Conservation (phyloP, 2,329 filamentous ascomycete species). For the Orbilia quercus region DNA sequence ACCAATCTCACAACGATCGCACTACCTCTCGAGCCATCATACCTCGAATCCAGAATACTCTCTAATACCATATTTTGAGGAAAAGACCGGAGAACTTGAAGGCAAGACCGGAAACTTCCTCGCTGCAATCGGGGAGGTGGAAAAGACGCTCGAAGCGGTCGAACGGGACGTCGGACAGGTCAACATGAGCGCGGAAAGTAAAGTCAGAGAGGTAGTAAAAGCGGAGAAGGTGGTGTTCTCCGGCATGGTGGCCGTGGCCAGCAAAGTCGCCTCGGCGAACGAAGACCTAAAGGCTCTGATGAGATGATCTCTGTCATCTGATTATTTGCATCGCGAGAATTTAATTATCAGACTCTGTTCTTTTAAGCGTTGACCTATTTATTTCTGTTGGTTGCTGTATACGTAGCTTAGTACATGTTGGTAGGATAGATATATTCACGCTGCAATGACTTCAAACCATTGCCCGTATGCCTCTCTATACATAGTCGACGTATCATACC, state of each 20-base stretch:
- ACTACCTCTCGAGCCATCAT: slow-evolving; percentile 59
- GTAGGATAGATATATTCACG: too few species aligned
- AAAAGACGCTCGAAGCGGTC: slow-evolving; percentile 67
- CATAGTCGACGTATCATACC: too few species aligned
- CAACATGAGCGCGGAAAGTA: slow-evolving; percentile 63
- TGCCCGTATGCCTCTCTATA: too few species aligned
- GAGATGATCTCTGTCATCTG: slow-evolving; percentile 5
- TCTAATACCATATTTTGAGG: slow-evolving; percentile 68
- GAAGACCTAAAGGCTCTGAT: slow-evolving; percentile 46
- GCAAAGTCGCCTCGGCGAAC: slow-evolving; percentile 47
- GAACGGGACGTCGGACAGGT: slow-evolving; percentile 64
- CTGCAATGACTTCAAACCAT: too few species aligned
- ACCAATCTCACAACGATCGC: slow-evolving; percentile 58
- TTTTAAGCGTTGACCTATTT: too few species aligned
- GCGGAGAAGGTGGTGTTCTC: slow-evolving; percentile 53
- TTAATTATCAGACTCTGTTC: too few species aligned
- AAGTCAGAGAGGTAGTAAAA: slow-evolving; percentile 65
- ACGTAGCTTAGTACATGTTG: too few species aligned
- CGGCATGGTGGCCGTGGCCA: slow-evolving; percentile 51
- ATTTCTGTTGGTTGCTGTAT: too few species aligned
- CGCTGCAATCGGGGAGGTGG: slow-evolving; percentile 67
- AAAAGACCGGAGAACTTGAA: slow-evolving; percentile 66
- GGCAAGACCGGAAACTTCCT: slow-evolving; percentile 65
- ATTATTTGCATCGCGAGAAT: too few species aligned
- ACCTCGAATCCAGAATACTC: slow-evolving; percentile 59